A percentile compares a stretch with the other conserved stretches of the same genome.
phyloP scores from a whole-genome alignment of 805 yeast genomes.

The Sugiyamaella lignohabitans region DNA sequence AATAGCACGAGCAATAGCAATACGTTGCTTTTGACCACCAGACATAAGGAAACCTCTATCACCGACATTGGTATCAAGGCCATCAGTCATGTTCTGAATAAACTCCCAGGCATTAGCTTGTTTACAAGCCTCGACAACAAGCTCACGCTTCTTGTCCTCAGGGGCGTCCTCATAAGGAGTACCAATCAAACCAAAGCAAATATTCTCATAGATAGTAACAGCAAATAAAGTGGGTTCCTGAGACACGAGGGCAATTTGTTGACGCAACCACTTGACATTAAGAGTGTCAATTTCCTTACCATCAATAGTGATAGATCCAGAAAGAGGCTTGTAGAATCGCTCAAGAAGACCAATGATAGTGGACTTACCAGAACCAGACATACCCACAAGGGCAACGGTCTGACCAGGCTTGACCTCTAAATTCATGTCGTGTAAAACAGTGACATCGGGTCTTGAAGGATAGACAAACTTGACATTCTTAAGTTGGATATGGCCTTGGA shows the following conservation, averaged over 20 bases:
- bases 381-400: constrained; percentile 93
- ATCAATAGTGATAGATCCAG: constrained; percentile 72
- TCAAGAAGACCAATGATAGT: constrained; percentile 79
- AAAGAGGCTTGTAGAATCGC: constrained; percentile 75
- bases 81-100: constrained; percentile 63
- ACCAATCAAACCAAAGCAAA: constrained; percentile 76
- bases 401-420: constrained; percentile 81
- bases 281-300: constrained; percentile 74
- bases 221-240: constrained; percentile 94
- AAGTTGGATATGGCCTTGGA: constrained; percentile 64
- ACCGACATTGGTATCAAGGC: constrained; percentile 67
- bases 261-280: constrained; percentile 68
- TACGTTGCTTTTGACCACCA: constrained; percentile 63
- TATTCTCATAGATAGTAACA: constrained; percentile 79
- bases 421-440: constrained; percentile 68
- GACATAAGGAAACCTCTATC: constrained; percentile 51
- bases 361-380: constrained; percentile 93
- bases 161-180: constrained; percentile 52
- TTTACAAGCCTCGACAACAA: constrained; percentile 33
- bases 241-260: constrained; percentile 80
- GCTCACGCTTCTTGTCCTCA: constrained; percentile 33
- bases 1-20: constrained; percentile 60
- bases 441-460: constrained; percentile 68
- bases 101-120: constrained; percentile 38
- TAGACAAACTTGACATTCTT: constrained; percentile 87